phyloP scores from a whole-genome alignment of 176 grass and related monocot genomes.

The Areca catechu region DNA sequence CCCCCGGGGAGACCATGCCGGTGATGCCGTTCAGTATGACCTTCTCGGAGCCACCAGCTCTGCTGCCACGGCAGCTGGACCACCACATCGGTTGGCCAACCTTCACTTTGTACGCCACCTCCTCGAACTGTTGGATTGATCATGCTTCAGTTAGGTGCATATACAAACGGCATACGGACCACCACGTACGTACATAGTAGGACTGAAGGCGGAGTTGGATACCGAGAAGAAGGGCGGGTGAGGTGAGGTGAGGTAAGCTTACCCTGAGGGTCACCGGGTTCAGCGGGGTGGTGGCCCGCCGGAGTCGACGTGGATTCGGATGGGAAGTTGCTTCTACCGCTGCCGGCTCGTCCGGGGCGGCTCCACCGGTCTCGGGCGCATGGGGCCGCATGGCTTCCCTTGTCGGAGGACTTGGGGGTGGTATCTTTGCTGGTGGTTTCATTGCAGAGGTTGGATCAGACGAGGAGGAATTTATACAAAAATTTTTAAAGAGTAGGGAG shows the following conservation, averaged over 20 bases:
- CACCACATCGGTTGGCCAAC: background rate
- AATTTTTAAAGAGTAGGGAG: background rate
- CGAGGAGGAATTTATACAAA: too few relatives aligned
- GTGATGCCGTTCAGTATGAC: slow-evolving; percentile 34
- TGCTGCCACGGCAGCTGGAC: too few relatives aligned
- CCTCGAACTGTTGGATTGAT: slow-evolving; percentile 18
- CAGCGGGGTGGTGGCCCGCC: slow-evolving; percentile 19
- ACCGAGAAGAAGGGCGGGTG: too few relatives aligned
- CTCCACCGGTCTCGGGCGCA: slow-evolving; percentile 8
- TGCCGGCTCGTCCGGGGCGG: background rate
- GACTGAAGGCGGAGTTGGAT: too few relatives aligned
- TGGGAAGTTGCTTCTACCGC: slow-evolving; percentile 1
- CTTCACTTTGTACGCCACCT: slow-evolving; percentile 38
- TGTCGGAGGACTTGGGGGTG: too few relatives aligned
- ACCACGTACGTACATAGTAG: too few relatives aligned
- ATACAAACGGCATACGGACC: too few relatives aligned
- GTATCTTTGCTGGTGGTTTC: too few relatives aligned
- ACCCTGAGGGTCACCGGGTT: slow-evolving; percentile 80
- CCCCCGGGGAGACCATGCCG: slow-evolving; percentile 30
- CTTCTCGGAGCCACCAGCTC: background rate
- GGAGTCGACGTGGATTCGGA: slow-evolving; percentile 15
- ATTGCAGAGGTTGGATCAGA: too few relatives aligned
- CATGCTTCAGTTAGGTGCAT: too few relatives aligned
- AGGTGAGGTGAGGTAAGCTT: too few relatives aligned
- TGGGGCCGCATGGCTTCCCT: slow-evolving; percentile 2